Evolutionary conservation across 495 filamentous ascomycete species (phyloP).

Genomic region (Xylaria scruposa): DNA sequence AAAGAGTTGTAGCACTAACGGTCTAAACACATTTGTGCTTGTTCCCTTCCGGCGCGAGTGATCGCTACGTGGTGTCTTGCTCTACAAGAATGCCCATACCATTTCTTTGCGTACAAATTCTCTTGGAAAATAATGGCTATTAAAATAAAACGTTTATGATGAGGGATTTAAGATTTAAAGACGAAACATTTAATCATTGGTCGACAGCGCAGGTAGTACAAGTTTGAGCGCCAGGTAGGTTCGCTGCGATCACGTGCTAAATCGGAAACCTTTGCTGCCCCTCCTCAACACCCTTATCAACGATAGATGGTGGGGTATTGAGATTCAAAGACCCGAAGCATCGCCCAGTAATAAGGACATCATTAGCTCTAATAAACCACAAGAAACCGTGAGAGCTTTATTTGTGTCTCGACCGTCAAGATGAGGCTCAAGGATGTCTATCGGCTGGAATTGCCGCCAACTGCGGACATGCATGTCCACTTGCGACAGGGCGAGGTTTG

Average conservation of each 20-base stretch:
- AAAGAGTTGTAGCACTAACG: not conserved
- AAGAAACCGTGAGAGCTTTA: not conserved
- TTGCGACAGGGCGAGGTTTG: constrained; percentile 69
- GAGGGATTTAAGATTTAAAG: not conserved
- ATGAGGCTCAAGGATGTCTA: constrained; percentile 54
- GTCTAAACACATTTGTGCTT: not conserved
- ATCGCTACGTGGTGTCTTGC: too few relatives aligned
- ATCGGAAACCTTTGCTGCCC: constrained; percentile 21
- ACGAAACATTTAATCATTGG: not conserved
- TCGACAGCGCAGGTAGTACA: not conserved
- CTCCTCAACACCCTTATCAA: constrained; percentile 16
- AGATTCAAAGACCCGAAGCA: not conserved
- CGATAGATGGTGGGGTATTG: constrained; percentile 26
- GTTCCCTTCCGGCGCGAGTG: too few relatives aligned
- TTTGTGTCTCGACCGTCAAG: constrained; percentile 6
- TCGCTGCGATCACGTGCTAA: constrained; percentile 27
- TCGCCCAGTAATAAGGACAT: not conserved
- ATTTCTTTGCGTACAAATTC: not conserved
- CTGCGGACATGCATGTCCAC: constrained; percentile 69
- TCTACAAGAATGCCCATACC: too few relatives aligned
- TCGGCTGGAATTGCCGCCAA: constrained; percentile 67
- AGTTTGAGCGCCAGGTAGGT: constrained; percentile 3
- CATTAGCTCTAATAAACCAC: not conserved
- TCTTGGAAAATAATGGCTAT: not conserved
- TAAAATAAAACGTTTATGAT: not conserved